Evolutionary conservation across 441 rosid species (phyloP), one percentile per base, ranked within the genome.

Genomic region (Syzygium malaccense): DNA sequence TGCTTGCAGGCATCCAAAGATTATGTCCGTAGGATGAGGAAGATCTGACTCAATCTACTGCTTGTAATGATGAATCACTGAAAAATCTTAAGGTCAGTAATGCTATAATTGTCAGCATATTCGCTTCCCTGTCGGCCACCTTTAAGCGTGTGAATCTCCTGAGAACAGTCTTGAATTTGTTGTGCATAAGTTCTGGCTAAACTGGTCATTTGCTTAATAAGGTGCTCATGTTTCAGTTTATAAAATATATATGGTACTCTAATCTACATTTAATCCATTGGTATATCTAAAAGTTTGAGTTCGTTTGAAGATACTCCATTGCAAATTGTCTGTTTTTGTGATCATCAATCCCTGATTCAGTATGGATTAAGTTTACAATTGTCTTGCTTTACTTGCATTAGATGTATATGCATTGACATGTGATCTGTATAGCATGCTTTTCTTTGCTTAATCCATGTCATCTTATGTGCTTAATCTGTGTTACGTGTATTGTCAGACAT

Each of bases 1-100:
- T 87, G 83, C 68, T 85, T 88, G 91, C 92, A 93, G 95, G 92
- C 89, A 87, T 94, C 91, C 85, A 92, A 91, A 90, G 97, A 96
- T 88, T 53, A 93, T 86, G 75, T 97, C 54, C 89, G 91, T 87
- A 96, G 98, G 96, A 93, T 55, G 58, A 55, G 58, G 26, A 55
- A 30, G 95, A 93, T 86, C 33, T 85, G 87, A 51, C 41, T 48
- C 87, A 83, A 62, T 83, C 89, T 55, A 64, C 84, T 55, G 88
- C 60, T 79, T 68, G 86, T 55, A 41, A 41, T 41, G 87, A 75
- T 68, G 93, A 90, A 87, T 33, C 55, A 23, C 85, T 91, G 23
- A 88, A 41, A 41, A 64, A 45, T 85, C 86, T 66, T 26, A 93
- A 93, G 94, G 95, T 92, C 15, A 53, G 87, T 88, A 86, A 60